Evolutionary conservation across 2,329 filamentous ascomycete species (phyloP), one percentile per base, ranked within the genome.

Genomic region (Aspergillus niger): DNA sequence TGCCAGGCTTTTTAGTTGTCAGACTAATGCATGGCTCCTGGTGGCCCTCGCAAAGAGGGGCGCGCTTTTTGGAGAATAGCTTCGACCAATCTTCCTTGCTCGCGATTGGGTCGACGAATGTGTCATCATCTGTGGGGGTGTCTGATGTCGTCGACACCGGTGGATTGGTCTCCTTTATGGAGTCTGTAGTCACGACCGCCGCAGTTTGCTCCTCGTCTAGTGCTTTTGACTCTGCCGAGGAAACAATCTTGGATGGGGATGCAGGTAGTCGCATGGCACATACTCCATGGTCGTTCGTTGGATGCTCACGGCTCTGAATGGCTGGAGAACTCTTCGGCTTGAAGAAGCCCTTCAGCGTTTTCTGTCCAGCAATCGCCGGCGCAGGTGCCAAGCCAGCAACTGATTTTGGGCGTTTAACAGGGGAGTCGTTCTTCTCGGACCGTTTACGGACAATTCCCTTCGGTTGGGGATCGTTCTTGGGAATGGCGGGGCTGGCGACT

Each of bases 21-120:
- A 94, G 80, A 65, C 84, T 91, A 65, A 92, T 90, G 76, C 95
- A 98, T 2, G 91, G 90, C 69, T 98, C 93, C 56, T 87, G 82
- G 71, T 99, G 95, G 51, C 80, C 78, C 68, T 97, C 92, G 72
- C 95, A 99, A 59, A 84, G 85, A 1, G 95, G 95, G 1, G 86
- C 82, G 1, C 86, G 79, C 59, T 90, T 88, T 74, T 89, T 92
- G 15, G 88, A 86, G 63, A 98, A 88, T 13, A 98, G 82, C 72
- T 89, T 92, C 4, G 87, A 88, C 95, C 95, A 98, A 22, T 89
- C 89, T 70, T 95, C 89, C 73, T 91, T 94, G 49, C 85, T 85
- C 62, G 85, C 82, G 53, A 92, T 86, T 0, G 89, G 88, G 67
- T 93, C 90, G 28, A 79, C 71, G 62, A 89, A 81, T 1, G 86